Conservation (phyloP, 2,329 filamentous ascomycete genomes). For the Cercospora sp. region DNA sequence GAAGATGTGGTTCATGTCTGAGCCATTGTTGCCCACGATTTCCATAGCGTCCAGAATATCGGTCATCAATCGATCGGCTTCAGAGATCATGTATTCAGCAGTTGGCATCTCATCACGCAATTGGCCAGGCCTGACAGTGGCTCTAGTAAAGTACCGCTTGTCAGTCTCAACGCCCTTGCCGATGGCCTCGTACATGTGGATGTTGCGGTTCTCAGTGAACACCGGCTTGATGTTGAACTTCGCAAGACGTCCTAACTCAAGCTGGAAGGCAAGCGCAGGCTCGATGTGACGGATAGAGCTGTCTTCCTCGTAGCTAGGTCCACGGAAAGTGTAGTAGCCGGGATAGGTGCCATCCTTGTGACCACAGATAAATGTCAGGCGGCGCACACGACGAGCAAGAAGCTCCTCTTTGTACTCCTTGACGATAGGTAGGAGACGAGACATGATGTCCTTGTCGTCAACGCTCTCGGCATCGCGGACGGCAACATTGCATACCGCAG, state of each 20-base stretch:
- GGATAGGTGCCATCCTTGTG: constrained; percentile 93
- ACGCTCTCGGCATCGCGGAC: constrained; percentile 82
- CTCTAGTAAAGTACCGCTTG: constrained; percentile 97
- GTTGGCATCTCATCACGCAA: constrained; percentile 96
- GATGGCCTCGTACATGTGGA: constrained; percentile 96
- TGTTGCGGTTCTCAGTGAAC: constrained; percentile 98
- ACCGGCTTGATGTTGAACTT: constrained; percentile 99
- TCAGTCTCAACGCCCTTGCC: constrained; percentile 94
- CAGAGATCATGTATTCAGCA: constrained; percentile 96
- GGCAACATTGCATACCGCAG: constrained; percentile 88
- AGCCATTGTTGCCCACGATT: constrained; percentile 99
- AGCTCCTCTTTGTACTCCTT: constrained; percentile 82
- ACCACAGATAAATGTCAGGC: constrained; percentile 94
- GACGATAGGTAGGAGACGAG: constrained; percentile 73
- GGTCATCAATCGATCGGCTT: constrained; percentile 94
- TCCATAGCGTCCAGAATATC: constrained; percentile 97
- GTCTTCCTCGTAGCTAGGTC: constrained; percentile 85
- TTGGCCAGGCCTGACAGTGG: constrained; percentile 89
- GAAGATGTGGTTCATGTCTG: constrained; percentile 99
- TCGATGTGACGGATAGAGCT: constrained; percentile 96
- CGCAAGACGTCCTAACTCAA: constrained; percentile 87
- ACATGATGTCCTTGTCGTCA: constrained; percentile 77
- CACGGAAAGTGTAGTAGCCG: constrained; percentile 97
- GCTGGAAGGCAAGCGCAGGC: constrained; percentile 95
- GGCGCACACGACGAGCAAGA: constrained; percentile 75